Evolutionary conservation across 208 protist species (phyloP).

Genomic region (Leishmania gerbilli): DNA sequence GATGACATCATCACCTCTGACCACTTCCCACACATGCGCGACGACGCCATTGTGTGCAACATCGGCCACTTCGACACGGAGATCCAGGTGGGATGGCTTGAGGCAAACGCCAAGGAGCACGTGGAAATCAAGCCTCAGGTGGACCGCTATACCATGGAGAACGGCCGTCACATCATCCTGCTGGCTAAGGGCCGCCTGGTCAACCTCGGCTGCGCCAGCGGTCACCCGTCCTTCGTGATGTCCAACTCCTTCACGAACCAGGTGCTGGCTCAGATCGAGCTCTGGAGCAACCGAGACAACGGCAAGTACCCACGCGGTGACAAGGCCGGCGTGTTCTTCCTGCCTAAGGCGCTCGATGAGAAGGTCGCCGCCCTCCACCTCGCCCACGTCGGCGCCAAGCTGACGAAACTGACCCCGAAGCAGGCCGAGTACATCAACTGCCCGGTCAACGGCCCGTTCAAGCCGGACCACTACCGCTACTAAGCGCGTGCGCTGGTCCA

Average conservation of each 20-base stretch:
- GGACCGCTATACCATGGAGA: slow-evolving; percentile 97
- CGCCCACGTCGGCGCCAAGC: slow-evolving; percentile 96
- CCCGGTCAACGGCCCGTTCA: slow-evolving; percentile 97
- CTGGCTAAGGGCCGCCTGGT: slow-evolving; percentile 97
- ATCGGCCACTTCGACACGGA: slow-evolving; percentile 99
- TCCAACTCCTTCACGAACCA: slow-evolving; percentile 99
- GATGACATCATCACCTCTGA: slow-evolving; percentile 97
- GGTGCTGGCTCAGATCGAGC: slow-evolving; percentile 99
- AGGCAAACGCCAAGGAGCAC: slow-evolving; percentile 88
- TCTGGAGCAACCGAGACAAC: slow-evolving; percentile 94
- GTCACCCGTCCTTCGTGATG: slow-evolving; percentile 99
- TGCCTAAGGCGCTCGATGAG: slow-evolving; percentile 99
- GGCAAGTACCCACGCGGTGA: slow-evolving; percentile 95
- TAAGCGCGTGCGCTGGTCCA: slow-evolving; percentile 64
- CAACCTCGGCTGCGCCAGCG: slow-evolving; percentile 99
- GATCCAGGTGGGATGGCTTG: slow-evolving; percentile 98
- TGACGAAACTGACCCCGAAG: slow-evolving; percentile 95
- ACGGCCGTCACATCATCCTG: slow-evolving; percentile 96
- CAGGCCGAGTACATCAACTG: slow-evolving; percentile 99
- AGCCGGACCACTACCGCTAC: slow-evolving; percentile 99
- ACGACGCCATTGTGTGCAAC: slow-evolving; percentile 99
- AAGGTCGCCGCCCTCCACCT: slow-evolving; percentile 99
- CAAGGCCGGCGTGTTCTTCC: slow-evolving; percentile 94
- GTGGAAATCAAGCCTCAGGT: slow-evolving; percentile 99
- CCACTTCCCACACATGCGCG: slow-evolving; percentile 98